Conservation (phyloP, 176 grass and related monocot species). For the Cenchrus purpureus region DNA sequence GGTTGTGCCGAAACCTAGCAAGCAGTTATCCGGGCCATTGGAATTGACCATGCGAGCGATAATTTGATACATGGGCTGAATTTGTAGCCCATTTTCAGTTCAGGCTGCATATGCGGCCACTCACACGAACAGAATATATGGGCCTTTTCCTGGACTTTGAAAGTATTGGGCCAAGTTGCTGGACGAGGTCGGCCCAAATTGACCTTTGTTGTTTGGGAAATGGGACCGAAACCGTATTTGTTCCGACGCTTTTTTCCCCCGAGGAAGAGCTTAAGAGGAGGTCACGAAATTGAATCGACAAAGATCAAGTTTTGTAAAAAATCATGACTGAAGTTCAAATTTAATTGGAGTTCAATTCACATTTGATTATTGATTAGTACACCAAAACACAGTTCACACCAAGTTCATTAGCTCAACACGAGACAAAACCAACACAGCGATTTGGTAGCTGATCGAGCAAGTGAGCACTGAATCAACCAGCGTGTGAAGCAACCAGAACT, state of each 20-base stretch:
- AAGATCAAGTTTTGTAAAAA: background rate
- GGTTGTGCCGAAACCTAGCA: slow-evolving; percentile 42
- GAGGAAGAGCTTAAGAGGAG: background rate
- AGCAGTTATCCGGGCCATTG: background rate
- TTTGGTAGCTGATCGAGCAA: background rate
- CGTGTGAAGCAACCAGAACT: background rate
- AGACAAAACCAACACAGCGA: background rate
- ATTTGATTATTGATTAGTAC: background rate
- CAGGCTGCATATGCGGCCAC: background rate
- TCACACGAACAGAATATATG: background rate
- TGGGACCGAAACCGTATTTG: too few species aligned
- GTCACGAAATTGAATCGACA: background rate
- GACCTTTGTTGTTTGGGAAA: too few species aligned
- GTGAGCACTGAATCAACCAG: background rate
- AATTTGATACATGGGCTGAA: background rate
- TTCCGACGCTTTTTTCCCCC: too few species aligned
- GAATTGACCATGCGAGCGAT: background rate
- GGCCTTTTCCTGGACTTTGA: background rate
- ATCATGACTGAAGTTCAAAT: background rate
- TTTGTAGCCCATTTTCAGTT: background rate
- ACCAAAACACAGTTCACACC: background rate
- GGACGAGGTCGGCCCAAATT: too few species aligned
- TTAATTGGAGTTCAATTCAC: background rate
- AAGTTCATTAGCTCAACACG: background rate
- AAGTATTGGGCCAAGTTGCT: too few species aligned